Percentiles rank a stretch among this genome's conserved stretches.
Conservation (phyloP, 2,329 filamentous ascomycete species). For the Iodosphaeria phyllophila region DNA sequence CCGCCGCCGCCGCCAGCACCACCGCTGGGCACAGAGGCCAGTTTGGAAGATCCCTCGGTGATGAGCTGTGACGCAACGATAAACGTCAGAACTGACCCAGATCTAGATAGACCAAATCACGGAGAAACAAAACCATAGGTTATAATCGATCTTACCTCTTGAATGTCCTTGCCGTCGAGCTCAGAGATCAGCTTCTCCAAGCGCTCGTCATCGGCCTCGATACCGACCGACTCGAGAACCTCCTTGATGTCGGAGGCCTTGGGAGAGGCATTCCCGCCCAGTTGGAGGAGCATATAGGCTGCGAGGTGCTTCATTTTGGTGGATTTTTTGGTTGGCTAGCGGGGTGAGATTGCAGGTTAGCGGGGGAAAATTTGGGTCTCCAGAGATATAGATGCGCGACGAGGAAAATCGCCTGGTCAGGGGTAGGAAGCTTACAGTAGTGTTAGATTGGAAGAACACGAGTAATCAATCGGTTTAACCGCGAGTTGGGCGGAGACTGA, state of each 20-base stretch:
- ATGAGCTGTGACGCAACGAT: constrained; percentile 60
- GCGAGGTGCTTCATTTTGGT: constrained; percentile 99
- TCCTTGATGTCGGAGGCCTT: constrained; percentile 70
- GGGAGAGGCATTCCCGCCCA: constrained; percentile 82
- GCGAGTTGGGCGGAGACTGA: constrained; percentile 97
- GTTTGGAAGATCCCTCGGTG: constrained; percentile 73
- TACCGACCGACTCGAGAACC: constrained; percentile 84
- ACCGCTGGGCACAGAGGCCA: constrained; percentile 92
- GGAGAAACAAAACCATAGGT: background rate
- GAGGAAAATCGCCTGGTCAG: background rate
- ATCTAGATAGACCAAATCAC: background rate
- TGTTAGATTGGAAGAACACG: constrained; percentile 41
- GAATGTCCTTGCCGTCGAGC: constrained; percentile 82
- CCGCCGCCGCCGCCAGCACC: constrained; percentile 56
- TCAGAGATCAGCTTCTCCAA: constrained; percentile 74
- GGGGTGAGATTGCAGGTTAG: background rate
- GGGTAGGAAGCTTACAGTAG: background rate
- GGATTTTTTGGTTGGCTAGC: constrained; percentile 14
- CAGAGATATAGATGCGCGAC: background rate
- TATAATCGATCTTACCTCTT: constrained; percentile 47
- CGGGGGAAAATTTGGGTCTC: background rate
- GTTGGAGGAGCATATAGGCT: constrained; percentile 91
- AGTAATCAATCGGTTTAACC: constrained; percentile 99
- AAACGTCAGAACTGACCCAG: constrained; percentile 6
- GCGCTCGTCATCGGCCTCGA: constrained; percentile 81